These are phyloP conservation scores for Nicotiana sylvestris DNA, from an alignment of 257 asterid species.

Conservation along the genomic window DNA sequence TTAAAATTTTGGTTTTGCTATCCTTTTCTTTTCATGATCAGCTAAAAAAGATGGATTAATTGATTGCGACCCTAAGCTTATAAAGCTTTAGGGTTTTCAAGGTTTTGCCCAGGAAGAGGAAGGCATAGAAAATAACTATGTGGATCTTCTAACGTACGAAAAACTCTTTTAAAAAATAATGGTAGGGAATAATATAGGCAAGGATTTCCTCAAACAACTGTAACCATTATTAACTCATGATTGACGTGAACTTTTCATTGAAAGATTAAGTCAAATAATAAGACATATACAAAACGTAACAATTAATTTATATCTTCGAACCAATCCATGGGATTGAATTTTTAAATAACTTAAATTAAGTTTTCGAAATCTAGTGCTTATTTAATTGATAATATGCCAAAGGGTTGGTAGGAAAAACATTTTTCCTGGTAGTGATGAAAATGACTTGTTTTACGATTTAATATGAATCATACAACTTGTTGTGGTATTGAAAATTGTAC, in stretches of 20 bases:
- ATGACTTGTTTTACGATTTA: slow-evolving; percentile 3
- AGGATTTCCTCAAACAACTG: neutral
- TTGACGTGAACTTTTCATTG: neutral
- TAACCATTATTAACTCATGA: neutral
- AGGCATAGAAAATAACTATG: neutral
- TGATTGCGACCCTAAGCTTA: slow-evolving; percentile 2
- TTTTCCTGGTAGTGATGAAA: neutral
- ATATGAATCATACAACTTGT: neutral
- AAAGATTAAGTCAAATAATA: slow-evolving; percentile 7
- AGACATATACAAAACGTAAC: neutral
- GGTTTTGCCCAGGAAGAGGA: neutral
- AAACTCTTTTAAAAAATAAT: neutral
- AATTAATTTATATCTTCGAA: neutral
- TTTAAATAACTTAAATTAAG: neutral
- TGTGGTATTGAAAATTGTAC: neutral
- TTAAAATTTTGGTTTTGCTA: neutral
- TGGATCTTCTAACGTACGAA: neutral
- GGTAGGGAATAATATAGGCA: slow-evolving; percentile 10
- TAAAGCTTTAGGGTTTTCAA: neutral
- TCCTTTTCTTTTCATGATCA: neutral
- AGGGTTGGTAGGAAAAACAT: neutral
- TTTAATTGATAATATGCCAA: neutral
- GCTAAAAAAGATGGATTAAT: neutral
- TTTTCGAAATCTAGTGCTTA: neutral
- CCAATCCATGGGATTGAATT: neutral